Percentiles rank a stretch among this genome's conserved stretches.
Evolutionary conservation across 1,284 basidiomycete species (phyloP).

Genomic region (Lignosus rhinocerotis): DNA sequence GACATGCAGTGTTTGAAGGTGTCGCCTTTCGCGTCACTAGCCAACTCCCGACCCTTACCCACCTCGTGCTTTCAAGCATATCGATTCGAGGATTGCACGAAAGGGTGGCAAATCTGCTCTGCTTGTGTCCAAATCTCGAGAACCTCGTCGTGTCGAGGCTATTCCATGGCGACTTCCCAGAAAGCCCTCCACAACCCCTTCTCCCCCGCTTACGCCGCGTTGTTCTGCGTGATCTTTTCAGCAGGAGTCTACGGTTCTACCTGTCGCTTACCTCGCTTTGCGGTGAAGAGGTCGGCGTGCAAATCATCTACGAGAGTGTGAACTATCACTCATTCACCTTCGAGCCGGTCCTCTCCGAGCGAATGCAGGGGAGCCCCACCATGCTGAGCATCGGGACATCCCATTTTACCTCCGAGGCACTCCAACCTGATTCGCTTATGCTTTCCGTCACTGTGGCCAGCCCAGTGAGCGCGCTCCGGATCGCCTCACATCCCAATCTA

Average conservation of each 20-base stretch:
- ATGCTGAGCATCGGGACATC: neutral
- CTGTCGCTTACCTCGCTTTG: neutral
- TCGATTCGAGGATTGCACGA: neutral
- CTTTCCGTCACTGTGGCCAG: neutral
- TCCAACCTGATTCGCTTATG: neutral
- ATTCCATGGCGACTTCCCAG: neutral
- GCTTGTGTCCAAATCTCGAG: neutral
- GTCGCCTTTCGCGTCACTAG: neutral
- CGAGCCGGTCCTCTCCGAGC: neutral
- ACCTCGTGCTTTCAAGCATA: neutral
- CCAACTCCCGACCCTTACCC: neutral
- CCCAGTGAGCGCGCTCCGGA: conserved; percentile 1
- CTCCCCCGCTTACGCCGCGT: neutral
- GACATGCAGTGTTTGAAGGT: neutral
- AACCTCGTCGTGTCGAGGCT: neutral
- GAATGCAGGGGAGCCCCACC: neutral
- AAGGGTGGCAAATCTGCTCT: neutral
- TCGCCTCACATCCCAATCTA: conserved; percentile 2
- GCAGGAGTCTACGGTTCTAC: neutral
- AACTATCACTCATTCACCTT: neutral
- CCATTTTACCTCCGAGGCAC: neutral
- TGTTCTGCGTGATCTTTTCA: neutral
- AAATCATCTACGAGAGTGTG: conserved; percentile 1
- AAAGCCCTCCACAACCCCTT: neutral
- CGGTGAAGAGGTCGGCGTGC: neutral